Percentiles rank a stretch among this genome's conserved stretches.
Conservation (phyloP, 2,329 filamentous ascomycete genomes). For the Ascochyta fabae region DNA sequence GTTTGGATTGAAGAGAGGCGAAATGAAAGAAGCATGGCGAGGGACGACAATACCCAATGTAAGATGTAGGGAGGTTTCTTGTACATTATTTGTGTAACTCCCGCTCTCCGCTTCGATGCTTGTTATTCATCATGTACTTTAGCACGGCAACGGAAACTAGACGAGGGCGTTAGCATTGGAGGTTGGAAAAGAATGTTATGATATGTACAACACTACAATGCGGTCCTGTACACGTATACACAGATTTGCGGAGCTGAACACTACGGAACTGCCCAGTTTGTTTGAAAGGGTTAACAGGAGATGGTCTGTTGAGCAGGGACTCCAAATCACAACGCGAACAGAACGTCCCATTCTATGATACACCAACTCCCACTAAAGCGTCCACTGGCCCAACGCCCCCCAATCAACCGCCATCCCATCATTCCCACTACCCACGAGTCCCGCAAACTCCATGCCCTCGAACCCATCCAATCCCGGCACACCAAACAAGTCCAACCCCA, state of each 20-base stretch:
- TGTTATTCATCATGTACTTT: conserved; percentile 34
- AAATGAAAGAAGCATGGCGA: conserved; percentile 7
- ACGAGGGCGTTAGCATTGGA: conserved; percentile 30
- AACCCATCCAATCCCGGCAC: conserved; percentile 40
- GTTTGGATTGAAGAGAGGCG: conserved; percentile 2
- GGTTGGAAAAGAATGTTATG: conserved; percentile 30
- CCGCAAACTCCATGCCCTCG: conserved; percentile 37
- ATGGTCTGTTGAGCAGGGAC: no score
- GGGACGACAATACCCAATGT: conserved; percentile 15
- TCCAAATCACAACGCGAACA: no score
- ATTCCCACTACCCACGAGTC: conserved; percentile 21
- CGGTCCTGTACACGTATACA: no score
- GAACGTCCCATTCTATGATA: neutral
- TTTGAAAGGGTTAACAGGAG: no score
- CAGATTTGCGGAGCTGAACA: no score
- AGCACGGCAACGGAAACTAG: conserved; percentile 34
- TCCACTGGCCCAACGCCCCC: conserved; percentile 40
- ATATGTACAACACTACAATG: conserved; percentile 16
- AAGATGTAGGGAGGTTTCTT: conserved; percentile 22
- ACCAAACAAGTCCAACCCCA: conserved; percentile 28
- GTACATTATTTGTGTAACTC: conserved; percentile 33
- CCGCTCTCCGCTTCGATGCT: conserved; percentile 36
- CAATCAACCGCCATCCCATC: conserved; percentile 28
- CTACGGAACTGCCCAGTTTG: no score
- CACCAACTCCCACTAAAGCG: neutral